Conservation (phyloP, 2,329 filamentous ascomycete species). For the Exophiala alcalophila region DNA sequence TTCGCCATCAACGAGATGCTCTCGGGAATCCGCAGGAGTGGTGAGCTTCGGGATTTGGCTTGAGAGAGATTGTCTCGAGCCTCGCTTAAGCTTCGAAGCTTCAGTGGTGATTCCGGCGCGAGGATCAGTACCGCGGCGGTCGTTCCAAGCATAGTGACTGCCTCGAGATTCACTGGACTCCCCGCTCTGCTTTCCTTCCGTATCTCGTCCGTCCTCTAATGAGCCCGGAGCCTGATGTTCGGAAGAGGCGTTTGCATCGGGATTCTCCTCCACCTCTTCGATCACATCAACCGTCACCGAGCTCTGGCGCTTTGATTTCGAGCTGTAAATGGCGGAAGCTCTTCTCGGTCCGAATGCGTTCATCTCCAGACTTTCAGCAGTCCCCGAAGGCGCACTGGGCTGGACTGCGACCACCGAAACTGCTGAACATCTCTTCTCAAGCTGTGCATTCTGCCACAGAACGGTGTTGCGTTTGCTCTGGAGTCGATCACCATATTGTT, state of each 20-base stretch:
- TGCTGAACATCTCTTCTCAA: constrained; percentile 34
- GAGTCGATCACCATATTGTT: constrained; percentile 64
- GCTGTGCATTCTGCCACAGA: constrained; percentile 48
- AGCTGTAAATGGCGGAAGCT: constrained; percentile 9
- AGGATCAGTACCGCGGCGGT: neutral
- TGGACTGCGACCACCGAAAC: constrained; percentile 21
- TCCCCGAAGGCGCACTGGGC: constrained; percentile 1
- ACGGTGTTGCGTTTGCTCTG: constrained; percentile 44
- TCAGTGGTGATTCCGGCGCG: neutral
- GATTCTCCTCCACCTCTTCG: constrained; percentile 27
- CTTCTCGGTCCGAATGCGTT: constrained; percentile 13
- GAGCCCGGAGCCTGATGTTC: constrained; percentile 85
- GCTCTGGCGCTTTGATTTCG: constrained; percentile 25
- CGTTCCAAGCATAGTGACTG: neutral
- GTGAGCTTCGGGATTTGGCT: constrained; percentile 18
- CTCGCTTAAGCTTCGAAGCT: constrained; percentile 12
- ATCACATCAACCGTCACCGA: constrained; percentile 28
- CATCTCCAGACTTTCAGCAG: constrained; percentile 25
- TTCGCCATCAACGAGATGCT: constrained; percentile 23
- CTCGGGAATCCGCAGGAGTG: constrained; percentile 23
- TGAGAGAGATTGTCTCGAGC: constrained; percentile 21
- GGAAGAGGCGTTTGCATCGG: constrained; percentile 44
- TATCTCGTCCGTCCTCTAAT: constrained; percentile 68
- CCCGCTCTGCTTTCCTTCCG: constrained; percentile 7
- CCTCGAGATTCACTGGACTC: neutral